These are phyloP conservation scores for Lagenidium giganteum DNA, from an alignment of 352 stramenopile genomes.

Conservation along the genomic window DNA sequence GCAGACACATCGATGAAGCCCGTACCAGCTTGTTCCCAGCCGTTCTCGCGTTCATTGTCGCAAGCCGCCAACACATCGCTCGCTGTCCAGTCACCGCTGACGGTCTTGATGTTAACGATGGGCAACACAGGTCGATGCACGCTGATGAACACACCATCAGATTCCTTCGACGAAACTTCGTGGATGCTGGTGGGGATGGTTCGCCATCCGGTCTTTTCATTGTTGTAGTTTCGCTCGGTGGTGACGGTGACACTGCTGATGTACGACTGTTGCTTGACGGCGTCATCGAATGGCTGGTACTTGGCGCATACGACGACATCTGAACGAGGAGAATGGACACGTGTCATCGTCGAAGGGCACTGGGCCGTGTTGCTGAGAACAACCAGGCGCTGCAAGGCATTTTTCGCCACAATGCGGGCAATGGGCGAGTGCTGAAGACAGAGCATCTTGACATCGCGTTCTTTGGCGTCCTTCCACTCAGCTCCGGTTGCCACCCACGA, in stretches of 20 bases:
- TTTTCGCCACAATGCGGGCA: not conserved
- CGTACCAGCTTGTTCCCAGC: no score
- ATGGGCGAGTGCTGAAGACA: constrained; percentile 6
- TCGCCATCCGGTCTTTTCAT: constrained; percentile 1
- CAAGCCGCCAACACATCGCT: no score
- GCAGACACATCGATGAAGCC: no score
- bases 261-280: constrained; percentile 6
- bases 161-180: constrained; percentile 6
- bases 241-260: constrained; percentile 7
- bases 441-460: constrained; percentile 13
- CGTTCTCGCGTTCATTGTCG: no score
- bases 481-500: constrained; percentile 19
- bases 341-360: not conserved
- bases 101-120: no score
- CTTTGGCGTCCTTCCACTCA: constrained; percentile 17
- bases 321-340: not conserved
- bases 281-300: not conserved
- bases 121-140: constrained; percentile 24
- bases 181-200: constrained; percentile 6
- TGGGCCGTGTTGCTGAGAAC: constrained; percentile 1
- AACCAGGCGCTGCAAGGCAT: constrained; percentile 5
- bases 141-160: constrained; percentile 26
- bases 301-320: constrained; percentile 1
- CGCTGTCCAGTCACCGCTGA: no score
- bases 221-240: not conserved